Base-by-base conservation (phyloP, 2,329 filamentous ascomycete genomes). In the Phaeomoniella chlamydospora region DNA sequence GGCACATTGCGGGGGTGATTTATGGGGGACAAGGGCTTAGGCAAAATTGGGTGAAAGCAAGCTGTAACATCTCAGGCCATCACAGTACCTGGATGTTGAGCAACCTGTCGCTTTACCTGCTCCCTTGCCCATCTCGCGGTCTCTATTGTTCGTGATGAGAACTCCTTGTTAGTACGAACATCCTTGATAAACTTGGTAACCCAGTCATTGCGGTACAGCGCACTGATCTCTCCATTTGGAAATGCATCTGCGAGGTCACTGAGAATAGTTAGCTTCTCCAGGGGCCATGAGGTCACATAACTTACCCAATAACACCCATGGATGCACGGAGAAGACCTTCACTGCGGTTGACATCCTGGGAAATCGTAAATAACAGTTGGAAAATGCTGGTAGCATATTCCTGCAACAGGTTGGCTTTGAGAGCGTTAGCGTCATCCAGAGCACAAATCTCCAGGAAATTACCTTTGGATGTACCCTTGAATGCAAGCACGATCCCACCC, bases 41-140 rank as follows among this genome's bases (percentile, higher is more conserved):
- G 22, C 22, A n/a, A 26, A 26, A 26, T 9, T 26, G n/a, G 22
- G 22, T n/a, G n/a, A n/a, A 6, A 26, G n/a, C 22, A 26, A 26
- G n/a, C n/a, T 26, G 22, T 26, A 26, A 26, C 22, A 26, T n/a
- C 22, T 26, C n/a, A 26, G 22, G 22, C 22, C 46, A 49, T 49
- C 40, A 48, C 37, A 36, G 41, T 46, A 45, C 46, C 46, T 47
- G 44, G 44, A 45, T 49, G 42, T 33, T 44, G 41, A 38, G 38
- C 44, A 30, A 36, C 12, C 40, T 98, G 90, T 50, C 85, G 81
- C 72, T 94, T 96, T 57, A 96, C 87, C 58, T 94, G 86, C 62
- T 96, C 90, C 41, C 88, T 80, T 43, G 90, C 87, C 90, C 90
- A 98, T 50, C 88, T 81, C 54, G 90, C 90, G 33, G 90, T 96